Evolutionary conservation across 768 basidiomycete species (phyloP).

Genomic region (Amanita pallidorosea): DNA sequence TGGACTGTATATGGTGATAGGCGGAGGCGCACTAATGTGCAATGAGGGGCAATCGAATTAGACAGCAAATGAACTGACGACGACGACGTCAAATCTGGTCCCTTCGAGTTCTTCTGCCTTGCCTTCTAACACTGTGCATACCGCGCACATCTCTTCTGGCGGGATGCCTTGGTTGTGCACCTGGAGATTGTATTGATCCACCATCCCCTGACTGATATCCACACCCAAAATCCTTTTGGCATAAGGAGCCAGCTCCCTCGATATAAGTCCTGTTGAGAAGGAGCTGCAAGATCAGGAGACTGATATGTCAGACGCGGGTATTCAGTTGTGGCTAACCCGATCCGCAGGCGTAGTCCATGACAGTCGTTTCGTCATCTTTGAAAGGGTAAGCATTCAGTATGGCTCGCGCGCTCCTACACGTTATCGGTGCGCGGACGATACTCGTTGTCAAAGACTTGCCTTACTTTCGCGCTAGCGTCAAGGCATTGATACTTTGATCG

Average conservation of each 20-base stretch:
- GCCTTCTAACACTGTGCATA: constrained; percentile 41
- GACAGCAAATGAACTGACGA: constrained; percentile 32
- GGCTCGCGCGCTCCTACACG: constrained; percentile 21
- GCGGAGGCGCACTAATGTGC: constrained; percentile 44
- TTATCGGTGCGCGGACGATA: background rate
- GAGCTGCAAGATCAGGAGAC: background rate
- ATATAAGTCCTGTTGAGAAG: constrained; percentile 42
- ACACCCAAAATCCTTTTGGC: constrained; percentile 59
- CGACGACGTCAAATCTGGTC: constrained; percentile 55
- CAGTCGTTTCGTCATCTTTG: constrained; percentile 39
- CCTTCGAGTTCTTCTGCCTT: constrained; percentile 37
- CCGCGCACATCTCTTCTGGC: constrained; percentile 55
- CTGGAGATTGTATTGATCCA: constrained; percentile 52
- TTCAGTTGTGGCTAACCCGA: constrained; percentile 33
- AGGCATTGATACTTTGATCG: constrained; percentile 11
- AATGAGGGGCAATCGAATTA: background rate
- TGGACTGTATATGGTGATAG: constrained; percentile 52
- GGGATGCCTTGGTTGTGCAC: constrained; percentile 52
- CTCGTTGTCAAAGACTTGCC: background rate
- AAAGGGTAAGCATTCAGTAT: constrained; percentile 35
- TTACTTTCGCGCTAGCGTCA: constrained; percentile 17
- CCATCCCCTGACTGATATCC: constrained; percentile 65
- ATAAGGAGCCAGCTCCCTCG: constrained; percentile 48
- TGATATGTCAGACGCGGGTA: background rate
- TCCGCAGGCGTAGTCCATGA: constrained; percentile 73